Base-by-base conservation (phyloP, 1,139 yeast species). In the Geotrichum restrictum region DNA sequence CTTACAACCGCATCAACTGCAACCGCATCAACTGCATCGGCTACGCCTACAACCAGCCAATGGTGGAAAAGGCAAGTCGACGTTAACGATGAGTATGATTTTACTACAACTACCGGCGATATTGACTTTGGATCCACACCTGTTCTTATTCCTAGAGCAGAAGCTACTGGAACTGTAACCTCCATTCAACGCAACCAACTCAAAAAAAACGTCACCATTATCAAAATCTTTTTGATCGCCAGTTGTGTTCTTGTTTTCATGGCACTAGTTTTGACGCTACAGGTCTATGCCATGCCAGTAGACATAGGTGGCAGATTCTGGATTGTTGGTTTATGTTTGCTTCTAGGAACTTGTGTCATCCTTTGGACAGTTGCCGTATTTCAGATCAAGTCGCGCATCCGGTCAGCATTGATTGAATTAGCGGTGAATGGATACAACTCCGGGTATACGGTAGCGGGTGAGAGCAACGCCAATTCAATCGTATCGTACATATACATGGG, bases 291-390 rank as follows among this genome's bases (percentile, higher is more conserved):
- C 33, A 40, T 22, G 44, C 11, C 32, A 18, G 8, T 14, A 3
- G 18, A 11, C 19, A n/a, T 14, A 3, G 44, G 3, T 2, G 44
- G 44, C 44, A 2, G 19, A 3, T 18, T 24, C 18, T 40, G 33
- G 33, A 8, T 24, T n/a, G 29, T 13, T 10, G 8, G 19, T 8
- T 14, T 21, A 5, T 18, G 21, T 10, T 29, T 40, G 33, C 13
- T 22, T 10, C 33, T 40, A 10, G 31, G 31, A 3, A 27, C 33
- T 10, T 14, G 32, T 18, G n/a, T 3, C 5, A 13, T 40, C 18
- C 44, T 40, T 14, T 40, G 44, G 44, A 14, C 19, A 2, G 19
- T 40, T 24, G 44, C 44, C 19, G 44, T 40, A 19, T 40, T 40
- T 24, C 11, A 22, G 2, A 19, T n/a, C 32, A 40, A 40, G 19